Conservation (phyloP, 2,329 filamentous ascomycete species). For the Thielaviopsis populi region DNA sequence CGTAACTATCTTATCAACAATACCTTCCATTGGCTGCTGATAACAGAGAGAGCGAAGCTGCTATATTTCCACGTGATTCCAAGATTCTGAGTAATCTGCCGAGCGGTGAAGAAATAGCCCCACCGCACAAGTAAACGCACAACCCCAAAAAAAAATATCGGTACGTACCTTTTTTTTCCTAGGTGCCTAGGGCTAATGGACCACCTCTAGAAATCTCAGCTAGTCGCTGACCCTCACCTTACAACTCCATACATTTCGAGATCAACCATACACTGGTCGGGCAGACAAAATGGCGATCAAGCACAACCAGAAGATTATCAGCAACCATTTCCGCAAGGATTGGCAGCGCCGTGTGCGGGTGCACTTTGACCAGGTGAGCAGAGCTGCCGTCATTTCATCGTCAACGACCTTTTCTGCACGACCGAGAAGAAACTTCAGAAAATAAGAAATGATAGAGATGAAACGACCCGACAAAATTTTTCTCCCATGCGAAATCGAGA, state of each 20-base stretch:
- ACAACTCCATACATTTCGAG: constrained; percentile 16
- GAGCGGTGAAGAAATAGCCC: constrained; percentile 11
- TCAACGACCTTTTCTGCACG: constrained; percentile 14
- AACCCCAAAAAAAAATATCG: constrained; percentile 11
- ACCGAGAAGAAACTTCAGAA: constrained; percentile 2
- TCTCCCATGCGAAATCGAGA: constrained; percentile 2
- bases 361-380: constrained; percentile 91
- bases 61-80: constrained; percentile 12
- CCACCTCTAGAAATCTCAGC: constrained; percentile 18
- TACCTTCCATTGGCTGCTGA: constrained; percentile 11
- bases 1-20: constrained; percentile 3
- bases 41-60: not conserved
- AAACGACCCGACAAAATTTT: constrained; percentile 1
- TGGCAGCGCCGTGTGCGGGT: constrained; percentile 98
- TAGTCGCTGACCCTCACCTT: constrained; percentile 17
- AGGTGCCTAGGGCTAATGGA: constrained; percentile 17
- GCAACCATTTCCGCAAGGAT: constrained; percentile 99
- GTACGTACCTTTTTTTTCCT: constrained; percentile 18
- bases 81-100: constrained; percentile 9
- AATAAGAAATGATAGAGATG: constrained; percentile 9
- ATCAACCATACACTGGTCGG: constrained; percentile 17
- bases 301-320: constrained; percentile 97
- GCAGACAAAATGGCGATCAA: constrained; percentile 60
- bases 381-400: constrained; percentile 14
- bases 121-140: constrained; percentile 16